phyloP scores from a whole-genome alignment of 495 filamentous ascomycete species.

The Podospora comata region DNA sequence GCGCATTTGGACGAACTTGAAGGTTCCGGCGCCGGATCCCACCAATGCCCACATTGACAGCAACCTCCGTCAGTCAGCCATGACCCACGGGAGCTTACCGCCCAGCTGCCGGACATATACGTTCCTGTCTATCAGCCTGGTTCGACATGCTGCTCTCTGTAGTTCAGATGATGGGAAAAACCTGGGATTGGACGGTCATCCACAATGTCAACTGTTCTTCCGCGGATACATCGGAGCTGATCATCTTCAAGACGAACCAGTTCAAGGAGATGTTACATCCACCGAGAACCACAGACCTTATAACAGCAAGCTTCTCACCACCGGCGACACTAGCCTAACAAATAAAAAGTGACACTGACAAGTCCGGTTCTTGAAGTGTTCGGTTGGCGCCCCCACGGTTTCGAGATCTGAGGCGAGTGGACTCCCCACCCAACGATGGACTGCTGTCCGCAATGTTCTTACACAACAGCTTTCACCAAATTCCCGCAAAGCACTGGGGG shows the following conservation, averaged over 20 bases:
- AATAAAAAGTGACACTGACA: background rate
- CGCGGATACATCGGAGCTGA: conserved; percentile 21
- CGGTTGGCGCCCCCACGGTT: conserved; percentile 17
- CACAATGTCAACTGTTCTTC: conserved; percentile 12
- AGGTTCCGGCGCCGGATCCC: conserved; percentile 12
- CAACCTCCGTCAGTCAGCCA: conserved; percentile 1
- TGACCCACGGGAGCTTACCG: background rate
- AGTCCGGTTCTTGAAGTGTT: background rate
- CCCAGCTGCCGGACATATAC: background rate
- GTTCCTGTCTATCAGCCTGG: background rate
- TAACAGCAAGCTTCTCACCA: background rate
- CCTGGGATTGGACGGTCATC: background rate
- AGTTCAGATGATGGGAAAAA: background rate
- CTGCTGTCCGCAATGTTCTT: conserved; percentile 9
- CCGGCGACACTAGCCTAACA: background rate
- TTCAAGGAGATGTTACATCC: conserved; percentile 2
- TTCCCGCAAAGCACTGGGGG: conserved; percentile 15
- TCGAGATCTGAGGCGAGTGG: conserved; percentile 7
- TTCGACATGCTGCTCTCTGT: background rate
- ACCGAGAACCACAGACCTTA: background rate
- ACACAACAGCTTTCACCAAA: conserved; percentile 22
- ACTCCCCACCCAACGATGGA: conserved; percentile 15
- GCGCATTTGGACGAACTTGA: background rate
- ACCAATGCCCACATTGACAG: conserved; percentile 1
- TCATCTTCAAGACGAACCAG: background rate